phyloP scores from a whole-genome alignment of 2,329 filamentous ascomycete genomes.

The Cytospora leucostoma region DNA sequence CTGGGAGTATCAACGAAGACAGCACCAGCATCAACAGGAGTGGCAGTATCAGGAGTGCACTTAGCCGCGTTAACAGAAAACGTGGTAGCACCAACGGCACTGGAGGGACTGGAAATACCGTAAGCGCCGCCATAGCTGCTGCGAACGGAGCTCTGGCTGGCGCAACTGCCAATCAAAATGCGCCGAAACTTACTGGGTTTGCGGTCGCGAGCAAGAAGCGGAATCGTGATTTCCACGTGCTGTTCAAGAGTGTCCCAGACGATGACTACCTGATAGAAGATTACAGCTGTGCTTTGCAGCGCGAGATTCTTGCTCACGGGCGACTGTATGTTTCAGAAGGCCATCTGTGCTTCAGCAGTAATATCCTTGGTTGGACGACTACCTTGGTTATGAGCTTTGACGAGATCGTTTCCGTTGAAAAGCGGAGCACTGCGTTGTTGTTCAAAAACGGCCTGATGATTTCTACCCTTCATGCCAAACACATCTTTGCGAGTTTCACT shows the following conservation, averaged over 20 bases:
- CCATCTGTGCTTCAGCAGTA: conserved; percentile 97
- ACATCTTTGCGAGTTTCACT: conserved; percentile 93
- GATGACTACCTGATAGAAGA: conserved; percentile 98
- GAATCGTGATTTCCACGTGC: conserved; percentile 89
- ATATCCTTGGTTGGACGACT: conserved; percentile 97
- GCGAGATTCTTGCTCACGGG: conserved; percentile 92
- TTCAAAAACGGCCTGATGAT: conserved; percentile 99
- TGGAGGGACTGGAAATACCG: conserved; percentile 59
- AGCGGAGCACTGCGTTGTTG: conserved; percentile 89
- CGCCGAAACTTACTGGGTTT: conserved; percentile 86
- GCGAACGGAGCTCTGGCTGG: conserved; percentile 70
- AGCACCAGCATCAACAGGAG: conserved; percentile 62
- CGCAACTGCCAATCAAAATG: conserved; percentile 56
- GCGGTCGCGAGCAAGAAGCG: conserved; percentile 95
- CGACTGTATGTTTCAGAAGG: conserved; percentile 95
- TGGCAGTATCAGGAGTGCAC: conserved; percentile 66
- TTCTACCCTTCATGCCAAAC: conserved; percentile 90
- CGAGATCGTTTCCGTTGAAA: conserved; percentile 94
- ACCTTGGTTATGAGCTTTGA: conserved; percentile 98
- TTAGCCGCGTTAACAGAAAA: conserved; percentile 61
- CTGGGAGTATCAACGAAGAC: conserved; percentile 64
- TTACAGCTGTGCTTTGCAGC: conserved; percentile 93
- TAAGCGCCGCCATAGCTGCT: conserved; percentile 72
- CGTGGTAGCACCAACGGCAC: conserved; percentile 69
- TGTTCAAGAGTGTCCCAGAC: conserved; percentile 96